A percentile compares a stretch with the other conserved stretches of the same genome.
Evolutionary conservation across 2,329 filamentous ascomycete genomes (phyloP).

Genomic region (Alternaria rosae): DNA sequence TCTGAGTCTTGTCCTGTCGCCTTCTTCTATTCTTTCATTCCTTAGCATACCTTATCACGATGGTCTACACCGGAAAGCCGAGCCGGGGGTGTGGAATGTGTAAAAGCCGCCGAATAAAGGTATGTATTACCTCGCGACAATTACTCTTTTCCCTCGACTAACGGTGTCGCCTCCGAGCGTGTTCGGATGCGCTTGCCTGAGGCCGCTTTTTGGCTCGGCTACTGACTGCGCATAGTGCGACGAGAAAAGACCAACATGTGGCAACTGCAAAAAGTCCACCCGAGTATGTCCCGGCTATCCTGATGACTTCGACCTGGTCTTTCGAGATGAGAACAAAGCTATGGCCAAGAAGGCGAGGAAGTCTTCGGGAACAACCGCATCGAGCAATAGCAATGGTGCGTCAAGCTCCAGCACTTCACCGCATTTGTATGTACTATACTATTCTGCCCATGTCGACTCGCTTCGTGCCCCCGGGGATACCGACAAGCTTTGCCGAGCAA

Average conservation of each 20-base stretch:
- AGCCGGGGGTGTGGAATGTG: constrained; percentile 74
- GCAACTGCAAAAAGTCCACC: constrained; percentile 45
- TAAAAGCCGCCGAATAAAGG: constrained; percentile 75
- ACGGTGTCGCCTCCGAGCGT: not conserved
- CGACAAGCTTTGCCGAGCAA: not conserved
- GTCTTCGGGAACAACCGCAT: constrained; percentile 27
- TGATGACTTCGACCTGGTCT: constrained; percentile 75
- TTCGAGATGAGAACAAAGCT: constrained; percentile 74
- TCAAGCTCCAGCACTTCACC: constrained; percentile 41
- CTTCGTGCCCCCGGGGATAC: not conserved
- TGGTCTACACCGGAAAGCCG: constrained; percentile 54
- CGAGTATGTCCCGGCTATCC: constrained; percentile 50
- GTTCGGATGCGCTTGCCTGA: not conserved
- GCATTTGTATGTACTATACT: constrained; percentile 36
- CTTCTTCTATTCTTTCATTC: constrained; percentile 15
- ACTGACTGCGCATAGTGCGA: constrained; percentile 40
- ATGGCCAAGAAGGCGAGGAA: constrained; percentile 69
- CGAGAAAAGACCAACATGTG: constrained; percentile 46
- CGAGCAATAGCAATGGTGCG: constrained; percentile 21
- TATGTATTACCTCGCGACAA: constrained; percentile 48
- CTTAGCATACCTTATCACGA: constrained; percentile 27
- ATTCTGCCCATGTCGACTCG: not conserved
- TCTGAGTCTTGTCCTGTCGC: constrained; percentile 4
- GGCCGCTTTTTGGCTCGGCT: not conserved
- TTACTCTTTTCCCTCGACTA: constrained; percentile 9